These are phyloP conservation scores for Phytophthora podocarpi DNA, from an alignment of 352 stramenopile genomes.

Conservation along the genomic window DNA sequence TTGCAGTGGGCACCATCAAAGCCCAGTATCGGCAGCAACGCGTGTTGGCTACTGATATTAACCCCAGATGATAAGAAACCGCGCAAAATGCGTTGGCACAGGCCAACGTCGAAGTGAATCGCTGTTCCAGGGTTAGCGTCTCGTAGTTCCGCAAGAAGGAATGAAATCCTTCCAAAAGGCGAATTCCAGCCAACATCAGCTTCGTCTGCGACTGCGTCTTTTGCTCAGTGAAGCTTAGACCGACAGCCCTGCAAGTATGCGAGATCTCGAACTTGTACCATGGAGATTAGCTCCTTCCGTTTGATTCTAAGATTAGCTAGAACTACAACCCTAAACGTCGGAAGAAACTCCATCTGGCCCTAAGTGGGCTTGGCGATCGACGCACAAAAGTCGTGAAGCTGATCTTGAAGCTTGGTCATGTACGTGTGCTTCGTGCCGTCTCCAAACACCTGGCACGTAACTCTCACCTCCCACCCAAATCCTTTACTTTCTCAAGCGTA, in stretches of 20 bases:
- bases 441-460: neutral
- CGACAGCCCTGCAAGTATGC: neutral
- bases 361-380: conserved; percentile 2
- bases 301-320: neutral
- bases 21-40: conserved; percentile 1
- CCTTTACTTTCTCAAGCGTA: too few relatives aligned
- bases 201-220: neutral
- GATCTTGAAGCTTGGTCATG: too few relatives aligned
- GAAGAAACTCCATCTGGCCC: neutral
- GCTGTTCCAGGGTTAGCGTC: conserved; percentile 1
- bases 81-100: conserved; percentile 9
- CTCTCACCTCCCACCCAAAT: neutral
- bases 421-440: too few relatives aligned
- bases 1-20: conserved; percentile 19
- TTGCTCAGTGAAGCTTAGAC: conserved; percentile 6
- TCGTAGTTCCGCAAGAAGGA: neutral
- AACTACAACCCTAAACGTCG: conserved; percentile 1
- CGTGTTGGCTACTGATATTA: neutral
- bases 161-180: conserved; percentile 2
- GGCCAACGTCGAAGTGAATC: conserved; percentile 1
- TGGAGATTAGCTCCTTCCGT: neutral
- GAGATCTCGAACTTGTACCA: conserved; percentile 2
- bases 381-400: conserved; percentile 9
- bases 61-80: conserved; percentile 4
- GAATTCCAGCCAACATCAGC: neutral